These are phyloP conservation scores for Boletus pseudo-olivaceus DNA, from an alignment of 768 basidiomycete genomes.

Conservation along the genomic window DNA sequence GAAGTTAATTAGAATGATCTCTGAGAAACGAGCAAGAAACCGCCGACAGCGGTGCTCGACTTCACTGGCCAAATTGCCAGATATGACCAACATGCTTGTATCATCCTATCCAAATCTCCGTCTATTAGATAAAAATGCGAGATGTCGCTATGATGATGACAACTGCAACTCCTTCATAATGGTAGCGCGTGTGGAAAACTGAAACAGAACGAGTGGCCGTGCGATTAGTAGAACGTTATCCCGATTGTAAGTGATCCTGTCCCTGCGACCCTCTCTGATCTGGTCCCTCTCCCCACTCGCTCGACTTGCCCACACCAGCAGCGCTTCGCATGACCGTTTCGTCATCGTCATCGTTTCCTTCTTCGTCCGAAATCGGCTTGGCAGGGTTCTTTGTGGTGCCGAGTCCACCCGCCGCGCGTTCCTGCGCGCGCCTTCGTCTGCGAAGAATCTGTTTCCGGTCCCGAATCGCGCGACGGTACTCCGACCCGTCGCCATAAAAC, in stretches of 20 bases:
- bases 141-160: constrained; percentile 21
- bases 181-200: constrained; percentile 7
- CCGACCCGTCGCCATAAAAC: constrained; percentile 81
- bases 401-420: constrained; percentile 49
- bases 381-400: constrained; percentile 20
- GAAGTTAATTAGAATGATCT: constrained; percentile 20
- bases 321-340: constrained; percentile 1
- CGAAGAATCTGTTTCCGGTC: constrained; percentile 76
- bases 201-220: constrained; percentile 8
- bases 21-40: constrained; percentile 10
- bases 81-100: constrained; percentile 21
- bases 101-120: constrained; percentile 34
- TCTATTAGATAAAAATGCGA: constrained; percentile 34
- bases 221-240: constrained; percentile 18
- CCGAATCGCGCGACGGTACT: constrained; percentile 61
- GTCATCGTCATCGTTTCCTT: constrained; percentile 21
- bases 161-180: constrained; percentile 25
- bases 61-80: constrained; percentile 23
- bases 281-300: constrained; percentile 18
- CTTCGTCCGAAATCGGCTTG: constrained; percentile 22
- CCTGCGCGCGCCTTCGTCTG: constrained; percentile 66
- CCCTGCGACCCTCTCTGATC: constrained; percentile 14
- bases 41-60: constrained; percentile 12
- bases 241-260: constrained; percentile 19
- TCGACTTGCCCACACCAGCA: constrained; percentile 4